These are phyloP conservation scores for Gynochthodes officinalis DNA, from an alignment of 257 asterid species.

Conservation along the genomic window DNA sequence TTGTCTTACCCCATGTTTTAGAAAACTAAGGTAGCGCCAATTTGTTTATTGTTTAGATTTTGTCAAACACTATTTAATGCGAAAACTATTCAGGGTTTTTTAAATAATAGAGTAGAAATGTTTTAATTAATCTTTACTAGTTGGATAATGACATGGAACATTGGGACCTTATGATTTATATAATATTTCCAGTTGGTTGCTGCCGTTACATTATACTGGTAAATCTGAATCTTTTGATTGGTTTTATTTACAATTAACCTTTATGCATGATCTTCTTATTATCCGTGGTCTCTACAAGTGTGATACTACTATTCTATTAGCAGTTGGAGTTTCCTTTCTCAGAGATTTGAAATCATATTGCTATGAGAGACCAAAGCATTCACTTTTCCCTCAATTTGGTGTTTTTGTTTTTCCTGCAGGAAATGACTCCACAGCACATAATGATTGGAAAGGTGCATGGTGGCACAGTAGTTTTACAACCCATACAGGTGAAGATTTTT, in stretches of 20 bases:
- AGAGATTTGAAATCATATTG: not conserved
- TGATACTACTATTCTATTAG: not conserved
- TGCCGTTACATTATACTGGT: not conserved
- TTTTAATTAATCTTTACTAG: not conserved
- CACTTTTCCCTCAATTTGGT: not conserved
- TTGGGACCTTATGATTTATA: not conserved
- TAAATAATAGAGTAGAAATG: not conserved
- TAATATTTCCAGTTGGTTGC: not conserved
- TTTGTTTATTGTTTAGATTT: not conserved
- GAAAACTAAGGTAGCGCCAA: not conserved
- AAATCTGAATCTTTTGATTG: not conserved
- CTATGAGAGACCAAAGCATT: not conserved
- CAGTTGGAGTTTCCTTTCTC: not conserved
- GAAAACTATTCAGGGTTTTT: not conserved
- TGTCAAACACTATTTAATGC: not conserved
- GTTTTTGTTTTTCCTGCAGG: slow-evolving; percentile 27
- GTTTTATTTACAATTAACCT: not conserved
- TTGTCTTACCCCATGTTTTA: not conserved
- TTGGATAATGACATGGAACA: not conserved
- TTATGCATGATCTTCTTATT: not conserved
- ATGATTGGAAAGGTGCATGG: slow-evolving; percentile 88
- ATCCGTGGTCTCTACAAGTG: not conserved
- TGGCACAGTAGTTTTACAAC: slow-evolving; percentile 85
- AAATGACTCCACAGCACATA: slow-evolving; percentile 53
- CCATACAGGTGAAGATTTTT: slow-evolving; percentile 47